Conservation (phyloP, 2,329 filamentous ascomycete species). For the Aschersonia sp. region DNA sequence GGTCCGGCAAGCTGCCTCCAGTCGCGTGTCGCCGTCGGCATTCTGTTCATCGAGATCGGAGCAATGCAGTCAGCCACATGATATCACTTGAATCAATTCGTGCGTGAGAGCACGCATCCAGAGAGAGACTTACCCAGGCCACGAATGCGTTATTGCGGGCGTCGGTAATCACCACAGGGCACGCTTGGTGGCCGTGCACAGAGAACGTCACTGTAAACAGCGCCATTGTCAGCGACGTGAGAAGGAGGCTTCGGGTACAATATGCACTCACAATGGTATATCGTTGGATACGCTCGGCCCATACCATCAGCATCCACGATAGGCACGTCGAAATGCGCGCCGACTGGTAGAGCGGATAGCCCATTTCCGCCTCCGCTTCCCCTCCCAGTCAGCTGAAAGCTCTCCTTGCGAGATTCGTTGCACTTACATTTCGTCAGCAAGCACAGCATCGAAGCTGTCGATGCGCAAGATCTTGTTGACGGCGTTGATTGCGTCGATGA, state of each 20-base stretch:
- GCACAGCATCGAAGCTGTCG: constrained; percentile 17
- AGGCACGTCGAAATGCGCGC: constrained; percentile 20
- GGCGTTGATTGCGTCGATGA: constrained; percentile 20
- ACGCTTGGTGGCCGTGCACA: constrained; percentile 21
- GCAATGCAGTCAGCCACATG: too few relatives aligned
- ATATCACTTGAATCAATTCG: not conserved
- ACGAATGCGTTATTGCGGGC: constrained; percentile 20
- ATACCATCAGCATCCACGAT: constrained; percentile 22
- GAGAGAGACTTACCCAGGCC: constrained; percentile 12
- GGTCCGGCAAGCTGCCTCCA: constrained; percentile 21
- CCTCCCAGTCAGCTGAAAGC: not conserved
- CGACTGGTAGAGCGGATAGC: constrained; percentile 17
- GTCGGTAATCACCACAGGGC: constrained; percentile 21
- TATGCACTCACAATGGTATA: constrained; percentile 16
- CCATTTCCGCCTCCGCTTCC: constrained; percentile 23
- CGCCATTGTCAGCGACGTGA: not conserved
- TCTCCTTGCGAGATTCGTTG: too few relatives aligned
- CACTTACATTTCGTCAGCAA: constrained; percentile 23
- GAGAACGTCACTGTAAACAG: constrained; percentile 17
- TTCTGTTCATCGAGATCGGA: constrained; percentile 8
- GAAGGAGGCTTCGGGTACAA: not conserved
- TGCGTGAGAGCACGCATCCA: not conserved
- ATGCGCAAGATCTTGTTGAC: constrained; percentile 17
- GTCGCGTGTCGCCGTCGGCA: constrained; percentile 16
- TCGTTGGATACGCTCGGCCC: constrained; percentile 23